These are phyloP conservation scores for Pichia paraexigua DNA, from an alignment of 805 yeast species.

Conservation along the genomic window DNA sequence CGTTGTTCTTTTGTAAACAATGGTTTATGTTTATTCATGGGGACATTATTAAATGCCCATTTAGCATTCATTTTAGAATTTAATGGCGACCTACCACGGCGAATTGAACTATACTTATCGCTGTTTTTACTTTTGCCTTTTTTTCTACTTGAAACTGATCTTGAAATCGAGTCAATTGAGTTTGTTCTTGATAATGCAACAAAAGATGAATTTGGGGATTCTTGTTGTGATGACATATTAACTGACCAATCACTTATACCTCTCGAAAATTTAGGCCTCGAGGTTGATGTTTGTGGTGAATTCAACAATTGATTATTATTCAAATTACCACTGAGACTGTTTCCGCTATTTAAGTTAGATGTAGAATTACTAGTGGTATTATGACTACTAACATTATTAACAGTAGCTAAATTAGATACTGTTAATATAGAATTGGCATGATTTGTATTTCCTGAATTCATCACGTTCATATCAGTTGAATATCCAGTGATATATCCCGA, in stretches of 20 bases:
- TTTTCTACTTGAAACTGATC: constrained; percentile 22
- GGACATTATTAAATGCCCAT: constrained; percentile 19
- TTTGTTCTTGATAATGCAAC: constrained; percentile 28
- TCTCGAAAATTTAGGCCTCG: constrained; percentile 22
- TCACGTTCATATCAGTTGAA: constrained; percentile 24
- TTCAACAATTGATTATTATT: neutral
- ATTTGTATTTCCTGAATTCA: neutral
- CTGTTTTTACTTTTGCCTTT: constrained; percentile 13
- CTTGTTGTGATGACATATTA: constrained; percentile 20
- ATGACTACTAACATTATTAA: neutral
- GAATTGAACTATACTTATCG: constrained; percentile 10
- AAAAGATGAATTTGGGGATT: constrained; percentile 29
- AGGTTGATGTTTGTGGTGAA: constrained; percentile 5
- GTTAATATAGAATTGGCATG: neutral
- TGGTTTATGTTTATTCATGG: constrained; percentile 18
- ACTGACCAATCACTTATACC: constrained; percentile 29
- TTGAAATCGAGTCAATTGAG: constrained; percentile 29
- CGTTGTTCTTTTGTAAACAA: constrained; percentile 46
- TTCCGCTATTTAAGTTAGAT: neutral
- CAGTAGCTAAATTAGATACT: neutral
- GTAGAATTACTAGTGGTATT: neutral
- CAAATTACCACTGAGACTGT: neutral
- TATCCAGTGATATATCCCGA: constrained; percentile 31
- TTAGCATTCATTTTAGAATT: constrained; percentile 23
- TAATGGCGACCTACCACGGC: constrained; percentile 29